Evolutionary conservation across 169 alveolate genomes (phyloP).

Genomic region (Cytauxzoon felis): DNA sequence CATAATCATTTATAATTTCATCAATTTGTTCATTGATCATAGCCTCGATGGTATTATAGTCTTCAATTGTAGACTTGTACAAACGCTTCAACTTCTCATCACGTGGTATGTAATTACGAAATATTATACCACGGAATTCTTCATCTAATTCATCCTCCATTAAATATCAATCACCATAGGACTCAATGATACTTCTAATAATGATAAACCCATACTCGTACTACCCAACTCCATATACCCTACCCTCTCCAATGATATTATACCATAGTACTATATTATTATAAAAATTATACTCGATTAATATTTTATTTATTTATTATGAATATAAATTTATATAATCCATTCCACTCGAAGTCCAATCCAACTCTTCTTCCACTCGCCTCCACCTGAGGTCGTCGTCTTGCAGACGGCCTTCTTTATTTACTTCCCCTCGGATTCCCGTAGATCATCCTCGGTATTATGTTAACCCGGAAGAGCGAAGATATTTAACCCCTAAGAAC

Average conservation of each 20-base stretch:
- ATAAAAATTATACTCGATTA: background rate
- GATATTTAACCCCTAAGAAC: no score
- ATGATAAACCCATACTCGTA: constrained; percentile 28
- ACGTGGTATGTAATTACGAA: constrained; percentile 52
- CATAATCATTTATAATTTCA: constrained; percentile 25
- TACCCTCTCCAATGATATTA: constrained; percentile 46
- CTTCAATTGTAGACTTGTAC: constrained; percentile 42
- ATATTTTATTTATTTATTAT: background rate
- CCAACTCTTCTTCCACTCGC: no score
- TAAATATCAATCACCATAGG: constrained; percentile 27
- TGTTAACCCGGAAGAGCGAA: no score
- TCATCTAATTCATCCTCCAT: constrained; percentile 29
- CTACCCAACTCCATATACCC: constrained; percentile 51
- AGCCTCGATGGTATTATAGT: constrained; percentile 49
- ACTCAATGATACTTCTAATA: constrained; percentile 20
- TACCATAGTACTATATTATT: constrained; percentile 25
- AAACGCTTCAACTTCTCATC: constrained; percentile 51
- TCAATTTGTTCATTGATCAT: constrained; percentile 37
- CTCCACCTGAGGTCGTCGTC: no score
- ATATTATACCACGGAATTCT: constrained; percentile 39
- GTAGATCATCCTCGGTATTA: no score
- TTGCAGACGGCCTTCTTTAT: no score
- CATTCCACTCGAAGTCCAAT: no score
- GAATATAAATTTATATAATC: background rate
- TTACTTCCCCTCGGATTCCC: no score